phyloP scores from a whole-genome alignment of 2,329 filamentous ascomycete species.

The Mycosphaerella sp. region DNA sequence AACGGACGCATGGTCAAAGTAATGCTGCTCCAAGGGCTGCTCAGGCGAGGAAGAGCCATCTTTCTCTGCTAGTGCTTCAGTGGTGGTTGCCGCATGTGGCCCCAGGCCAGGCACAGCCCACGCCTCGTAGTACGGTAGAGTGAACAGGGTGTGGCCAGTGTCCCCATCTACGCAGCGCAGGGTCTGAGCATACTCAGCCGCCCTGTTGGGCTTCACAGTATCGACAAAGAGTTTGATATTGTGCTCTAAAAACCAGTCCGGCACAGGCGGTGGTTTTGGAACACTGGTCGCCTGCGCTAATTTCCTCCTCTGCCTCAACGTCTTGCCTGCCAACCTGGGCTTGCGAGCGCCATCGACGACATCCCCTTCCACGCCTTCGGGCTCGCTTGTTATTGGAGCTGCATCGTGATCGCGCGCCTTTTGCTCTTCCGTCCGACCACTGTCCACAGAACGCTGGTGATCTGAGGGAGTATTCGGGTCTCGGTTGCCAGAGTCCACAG shows the following conservation, averaged over 20 bases:
- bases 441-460: conserved; percentile 13
- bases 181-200: conserved; percentile 17
- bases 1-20: conserved; percentile 21
- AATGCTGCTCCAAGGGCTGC: conserved; percentile 17
- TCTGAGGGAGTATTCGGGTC: conserved; percentile 20
- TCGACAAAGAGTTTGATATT: conserved; percentile 30
- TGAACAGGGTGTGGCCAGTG: conserved; percentile 31
- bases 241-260: conserved; percentile 35
- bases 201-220: conserved; percentile 10
- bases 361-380: conserved; percentile 5
- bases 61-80: neutral
- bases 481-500: conserved; percentile 15
- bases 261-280: conserved; percentile 32
- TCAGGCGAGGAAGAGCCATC: conserved; percentile 1
- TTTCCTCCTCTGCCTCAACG: conserved; percentile 18
- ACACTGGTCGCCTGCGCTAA: conserved; percentile 13
- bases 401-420: conserved; percentile 12
- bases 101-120: conserved; percentile 16
- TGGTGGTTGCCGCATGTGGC: neutral
- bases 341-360: conserved; percentile 12
- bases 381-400: conserved; percentile 8
- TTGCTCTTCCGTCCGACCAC: conserved; percentile 20
- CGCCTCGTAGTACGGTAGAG: conserved; percentile 24
- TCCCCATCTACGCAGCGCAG: conserved; percentile 29
- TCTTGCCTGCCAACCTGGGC: conserved; percentile 15